Evolutionary conservation across 805 yeast species (phyloP), one percentile per base, ranked within the genome.

Genomic region (Ogataea populi-albae): DNA sequence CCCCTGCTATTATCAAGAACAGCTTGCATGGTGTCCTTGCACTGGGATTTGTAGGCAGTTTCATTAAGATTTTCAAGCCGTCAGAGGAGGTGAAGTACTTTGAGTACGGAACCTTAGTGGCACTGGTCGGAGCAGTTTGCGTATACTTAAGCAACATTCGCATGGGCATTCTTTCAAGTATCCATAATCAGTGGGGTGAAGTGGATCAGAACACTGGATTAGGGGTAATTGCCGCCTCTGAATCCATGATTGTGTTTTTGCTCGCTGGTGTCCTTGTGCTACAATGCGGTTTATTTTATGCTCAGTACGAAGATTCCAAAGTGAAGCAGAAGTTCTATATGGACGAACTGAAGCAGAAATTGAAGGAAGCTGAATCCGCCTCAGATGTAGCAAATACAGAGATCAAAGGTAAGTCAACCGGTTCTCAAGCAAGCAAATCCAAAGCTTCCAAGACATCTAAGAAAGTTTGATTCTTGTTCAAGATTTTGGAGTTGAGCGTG

Each of bases 211-310:
- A 71, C 42, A 86, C 95, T 16, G 98, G 98, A 20, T 64, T 91
- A 52, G 86, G 86, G 46, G 96, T 93, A 25, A 76, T 93, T 54
- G 96, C 93, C 26, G 97, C 98, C 4, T 80, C 93, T 19, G 81
- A 82, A 62, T 73, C 82, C 24, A 81, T 91, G 69, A 69, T 86
- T 47, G 76, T 84, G 6, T 59, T 86, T 35, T 68, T 84, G 12
- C 66, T 89, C 34, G 55, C 77, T 16, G 97, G 96, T 46, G 84
- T 88, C n/a, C 63, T 88, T 27, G 69, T 85, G 7, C 72, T 93
- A 49, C 98, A 93, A 66, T 79, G 76, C 35, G 97, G 97, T 23
- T 73, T 91, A 54, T 86, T 84, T 75, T 91, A 84, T 64, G 95
- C 95, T 20, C 47, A 47, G 30, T 44, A 47, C 37, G 60, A 49